These are phyloP conservation scores for Stagonosporopsis cucurbitacearum DNA, from an alignment of 2,329 filamentous ascomycete species.

Conservation along the genomic window DNA sequence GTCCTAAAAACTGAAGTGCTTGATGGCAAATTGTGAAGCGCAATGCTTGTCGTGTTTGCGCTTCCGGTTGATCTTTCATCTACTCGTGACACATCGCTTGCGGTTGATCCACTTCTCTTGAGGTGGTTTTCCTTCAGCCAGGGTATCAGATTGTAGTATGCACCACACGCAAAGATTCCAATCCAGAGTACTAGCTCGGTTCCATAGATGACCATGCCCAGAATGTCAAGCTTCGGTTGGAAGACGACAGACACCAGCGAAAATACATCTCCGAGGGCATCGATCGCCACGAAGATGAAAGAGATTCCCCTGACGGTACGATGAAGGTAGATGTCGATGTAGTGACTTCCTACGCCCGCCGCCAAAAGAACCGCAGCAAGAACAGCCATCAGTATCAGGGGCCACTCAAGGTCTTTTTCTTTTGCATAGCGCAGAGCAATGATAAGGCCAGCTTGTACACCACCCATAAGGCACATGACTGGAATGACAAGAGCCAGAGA, in stretches of 20 bases:
- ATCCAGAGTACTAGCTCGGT: constrained; percentile 71
- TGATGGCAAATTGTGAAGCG: constrained; percentile 60
- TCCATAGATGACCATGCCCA: constrained; percentile 72
- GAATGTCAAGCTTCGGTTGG: constrained; percentile 62
- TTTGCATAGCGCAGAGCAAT: constrained; percentile 60
- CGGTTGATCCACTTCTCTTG: background rate
- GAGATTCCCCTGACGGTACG: constrained; percentile 73
- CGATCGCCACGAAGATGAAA: constrained; percentile 74
- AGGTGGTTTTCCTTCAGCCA: constrained; percentile 56
- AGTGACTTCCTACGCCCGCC: constrained; percentile 71
- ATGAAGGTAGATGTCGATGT: constrained; percentile 71
- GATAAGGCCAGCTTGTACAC: constrained; percentile 65
- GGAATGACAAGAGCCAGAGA: constrained; percentile 58
- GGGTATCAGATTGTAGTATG: constrained; percentile 68
- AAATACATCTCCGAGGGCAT: constrained; percentile 72
- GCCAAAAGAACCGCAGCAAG: constrained; percentile 68
- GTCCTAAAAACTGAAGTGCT: constrained; percentile 71
- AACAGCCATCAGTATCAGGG: constrained; percentile 70
- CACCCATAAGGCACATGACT: constrained; percentile 64
- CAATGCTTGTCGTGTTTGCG: constrained; percentile 35
- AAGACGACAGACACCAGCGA: constrained; percentile 71
- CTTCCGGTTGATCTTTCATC: constrained; percentile 1
- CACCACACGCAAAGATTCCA: constrained; percentile 70
- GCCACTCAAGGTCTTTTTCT: constrained; percentile 61
- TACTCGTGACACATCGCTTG: background rate